Percentiles rank a stretch among this genome's conserved stretches.
Conservation (phyloP, 2,329 filamentous ascomycete genomes). For the Annulohypoxylon truncatum region DNA sequence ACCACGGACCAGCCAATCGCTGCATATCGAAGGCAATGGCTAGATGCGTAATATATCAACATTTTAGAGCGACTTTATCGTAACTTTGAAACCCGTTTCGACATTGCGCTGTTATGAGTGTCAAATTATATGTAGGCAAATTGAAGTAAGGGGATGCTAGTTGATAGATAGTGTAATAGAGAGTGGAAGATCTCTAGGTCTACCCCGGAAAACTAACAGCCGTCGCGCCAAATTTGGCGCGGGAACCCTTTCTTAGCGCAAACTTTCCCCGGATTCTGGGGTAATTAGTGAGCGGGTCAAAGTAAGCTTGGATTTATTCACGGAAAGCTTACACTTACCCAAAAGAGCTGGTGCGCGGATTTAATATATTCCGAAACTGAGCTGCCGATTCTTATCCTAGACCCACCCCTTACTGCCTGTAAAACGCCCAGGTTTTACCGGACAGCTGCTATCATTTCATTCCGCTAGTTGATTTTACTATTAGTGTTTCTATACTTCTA, state of each 20-base stretch:
- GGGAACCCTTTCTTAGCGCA: background rate
- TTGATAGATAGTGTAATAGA: background rate
- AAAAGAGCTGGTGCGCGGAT: background rate
- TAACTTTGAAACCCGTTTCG: background rate
- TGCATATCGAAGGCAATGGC: constrained; percentile 38
- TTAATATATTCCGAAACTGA: constrained; percentile 22
- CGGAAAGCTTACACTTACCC: background rate
- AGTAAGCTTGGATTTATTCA: background rate
- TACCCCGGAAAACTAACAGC: constrained; percentile 13
- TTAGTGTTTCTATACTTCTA: background rate
- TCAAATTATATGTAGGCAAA: background rate
- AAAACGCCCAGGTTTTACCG: background rate
- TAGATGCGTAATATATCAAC: constrained; percentile 14
- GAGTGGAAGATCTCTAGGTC: background rate
- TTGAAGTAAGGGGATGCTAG: background rate
- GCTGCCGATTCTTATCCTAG: background rate
- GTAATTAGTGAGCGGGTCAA: constrained; percentile 17
- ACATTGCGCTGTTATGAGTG: background rate
- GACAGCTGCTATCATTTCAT: constrained; percentile 22
- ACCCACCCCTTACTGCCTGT: background rate
- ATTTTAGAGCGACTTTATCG: constrained; percentile 17
- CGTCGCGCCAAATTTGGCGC: background rate
- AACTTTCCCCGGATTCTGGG: constrained; percentile 35
- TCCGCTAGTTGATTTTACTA: constrained; percentile 6
- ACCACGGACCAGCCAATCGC: constrained; percentile 29